Percentiles rank a stretch among this genome's conserved stretches.
Evolutionary conservation across 495 filamentous ascomycete genomes (phyloP).

Genomic region (Sabuloglossum arenarium): DNA sequence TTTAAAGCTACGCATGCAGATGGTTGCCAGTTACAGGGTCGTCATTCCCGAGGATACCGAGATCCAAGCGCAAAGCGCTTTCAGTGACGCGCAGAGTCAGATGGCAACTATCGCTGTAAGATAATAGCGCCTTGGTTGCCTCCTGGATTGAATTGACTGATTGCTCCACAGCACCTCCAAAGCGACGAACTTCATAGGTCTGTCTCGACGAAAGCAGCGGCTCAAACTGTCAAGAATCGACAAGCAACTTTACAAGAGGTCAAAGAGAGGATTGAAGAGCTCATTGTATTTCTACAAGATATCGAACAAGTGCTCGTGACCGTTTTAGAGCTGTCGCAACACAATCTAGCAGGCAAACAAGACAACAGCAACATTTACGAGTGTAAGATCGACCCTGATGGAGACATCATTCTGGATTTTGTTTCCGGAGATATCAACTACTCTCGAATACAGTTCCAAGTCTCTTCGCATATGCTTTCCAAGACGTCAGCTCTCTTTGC

Average conservation of each 20-base stretch:
- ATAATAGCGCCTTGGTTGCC: background rate
- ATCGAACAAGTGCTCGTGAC: background rate
- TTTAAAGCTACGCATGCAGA: background rate
- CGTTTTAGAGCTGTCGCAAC: background rate
- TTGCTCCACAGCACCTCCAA: background rate
- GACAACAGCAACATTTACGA: background rate
- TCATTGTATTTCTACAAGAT: background rate
- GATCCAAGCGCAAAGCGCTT: background rate
- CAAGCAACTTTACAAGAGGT: background rate
- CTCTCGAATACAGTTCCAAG: background rate
- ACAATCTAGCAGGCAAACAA: background rate
- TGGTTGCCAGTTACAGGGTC: background rate
- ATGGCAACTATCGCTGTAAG: background rate
- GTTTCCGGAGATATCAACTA: background rate
- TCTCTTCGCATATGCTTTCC: conserved; percentile 4
- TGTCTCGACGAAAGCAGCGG: background rate
- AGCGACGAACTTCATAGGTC: background rate
- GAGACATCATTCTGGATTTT: conserved; percentile 6
- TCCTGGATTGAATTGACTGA: background rate
- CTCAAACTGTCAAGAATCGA: background rate
- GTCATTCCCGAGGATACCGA: background rate
- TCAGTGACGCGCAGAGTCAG: background rate
- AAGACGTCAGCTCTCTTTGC: conserved; percentile 2
- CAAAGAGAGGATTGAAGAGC: background rate
- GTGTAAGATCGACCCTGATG: background rate